Evolutionary conservation across 306 rosid species (phyloP).

Genomic region (Glycyrrhiza uralensis): DNA sequence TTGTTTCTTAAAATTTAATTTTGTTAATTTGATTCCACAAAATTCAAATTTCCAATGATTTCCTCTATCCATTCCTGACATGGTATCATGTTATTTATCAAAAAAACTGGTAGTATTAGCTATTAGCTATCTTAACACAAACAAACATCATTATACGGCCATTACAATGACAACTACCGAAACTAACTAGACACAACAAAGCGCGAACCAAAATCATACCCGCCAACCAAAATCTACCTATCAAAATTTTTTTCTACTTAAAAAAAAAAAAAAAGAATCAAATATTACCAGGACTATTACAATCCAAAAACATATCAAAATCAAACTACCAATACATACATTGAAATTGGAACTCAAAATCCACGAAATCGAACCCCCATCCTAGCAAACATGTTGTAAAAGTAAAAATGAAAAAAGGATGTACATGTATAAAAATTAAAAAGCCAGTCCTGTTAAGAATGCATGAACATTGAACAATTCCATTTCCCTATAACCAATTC

Average conservation of each 20-base stretch:
- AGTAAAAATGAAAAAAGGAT: neutral
- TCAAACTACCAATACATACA: neutral
- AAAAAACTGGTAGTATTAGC: too few relatives aligned
- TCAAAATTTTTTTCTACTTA: neutral
- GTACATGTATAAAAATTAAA: neutral
- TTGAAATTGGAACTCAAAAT: conserved; percentile 5
- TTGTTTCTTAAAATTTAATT: too few relatives aligned
- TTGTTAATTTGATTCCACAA: too few relatives aligned
- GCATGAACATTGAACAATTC: neutral
- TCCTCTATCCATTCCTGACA: too few relatives aligned
- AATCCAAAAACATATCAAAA: conserved; percentile 1
- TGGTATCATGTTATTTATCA: too few relatives aligned
- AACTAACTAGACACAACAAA: neutral
- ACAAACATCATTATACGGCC: too few relatives aligned
- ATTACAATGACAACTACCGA: neutral
- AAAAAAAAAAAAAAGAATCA: neutral
- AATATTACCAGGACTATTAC: neutral
- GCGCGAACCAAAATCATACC: neutral
- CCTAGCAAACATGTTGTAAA: neutral
- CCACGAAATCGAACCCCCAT: neutral
- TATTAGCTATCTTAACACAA: too few relatives aligned
- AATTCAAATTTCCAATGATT: too few relatives aligned
- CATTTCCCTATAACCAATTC: neutral
- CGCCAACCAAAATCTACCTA: neutral
- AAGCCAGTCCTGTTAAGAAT: neutral